These are phyloP conservation scores for Hanseniaspora lachancei DNA, from an alignment of 805 yeast species.

Conservation along the genomic window DNA sequence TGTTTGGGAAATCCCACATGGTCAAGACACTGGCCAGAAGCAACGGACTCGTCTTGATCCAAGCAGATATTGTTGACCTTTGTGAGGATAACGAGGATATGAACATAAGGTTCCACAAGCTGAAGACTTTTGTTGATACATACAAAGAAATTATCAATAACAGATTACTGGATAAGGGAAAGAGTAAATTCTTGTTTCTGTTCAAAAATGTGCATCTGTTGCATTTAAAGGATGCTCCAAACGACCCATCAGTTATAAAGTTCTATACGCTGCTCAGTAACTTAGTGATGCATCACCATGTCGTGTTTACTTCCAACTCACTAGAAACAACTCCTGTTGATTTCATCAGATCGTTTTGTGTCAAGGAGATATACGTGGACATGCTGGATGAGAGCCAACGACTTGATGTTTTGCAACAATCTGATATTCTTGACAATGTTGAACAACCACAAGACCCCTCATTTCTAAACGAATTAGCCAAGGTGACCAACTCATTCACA, in stretches of 20 bases:
- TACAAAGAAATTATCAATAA: neutral
- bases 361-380: slow-evolving; percentile 60
- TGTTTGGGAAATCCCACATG: neutral
- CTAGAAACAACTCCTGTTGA: slow-evolving; percentile 30
- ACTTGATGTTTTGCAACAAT: neutral
- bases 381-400: slow-evolving; percentile 78
- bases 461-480: slow-evolving; percentile 35
- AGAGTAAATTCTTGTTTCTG: neutral
- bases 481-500: slow-evolving; percentile 85
- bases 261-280: neutral
- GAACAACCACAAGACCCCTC: neutral
- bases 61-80: neutral
- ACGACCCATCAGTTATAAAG: neutral
- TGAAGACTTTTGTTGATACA: neutral
- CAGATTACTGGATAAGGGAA: neutral
- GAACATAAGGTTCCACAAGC: neutral
- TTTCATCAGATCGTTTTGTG: slow-evolving; percentile 46
- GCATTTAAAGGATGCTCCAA: neutral
- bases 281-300: neutral
- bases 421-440: neutral
- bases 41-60: neutral
- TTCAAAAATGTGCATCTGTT: neutral
- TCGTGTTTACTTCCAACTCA: neutral
- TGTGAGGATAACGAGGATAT: neutral
- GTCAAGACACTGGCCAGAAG: neutral